These are phyloP conservation scores for Wickerhamiella azymoides DNA, from an alignment of 805 yeast genomes.

Conservation along the genomic window DNA sequence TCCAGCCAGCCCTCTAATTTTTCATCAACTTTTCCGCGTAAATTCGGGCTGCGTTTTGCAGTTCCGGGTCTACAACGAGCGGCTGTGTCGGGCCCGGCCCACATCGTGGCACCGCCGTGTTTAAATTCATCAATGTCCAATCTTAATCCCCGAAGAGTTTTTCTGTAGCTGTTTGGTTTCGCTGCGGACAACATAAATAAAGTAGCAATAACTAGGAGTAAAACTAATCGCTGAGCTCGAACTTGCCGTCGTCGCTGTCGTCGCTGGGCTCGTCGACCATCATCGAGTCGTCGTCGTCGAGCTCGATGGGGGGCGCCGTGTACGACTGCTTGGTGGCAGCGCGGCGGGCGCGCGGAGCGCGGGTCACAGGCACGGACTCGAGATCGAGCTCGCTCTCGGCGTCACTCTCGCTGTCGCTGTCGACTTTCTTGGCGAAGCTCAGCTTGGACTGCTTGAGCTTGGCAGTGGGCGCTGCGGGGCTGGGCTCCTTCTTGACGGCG, in stretches of 20 bases:
- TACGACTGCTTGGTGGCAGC: constrained; percentile 1
- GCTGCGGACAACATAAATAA: constrained; percentile 19
- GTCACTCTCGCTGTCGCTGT: constrained; percentile 9
- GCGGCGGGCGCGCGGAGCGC: neutral
- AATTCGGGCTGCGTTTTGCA: constrained; percentile 2
- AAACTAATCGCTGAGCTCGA: neutral
- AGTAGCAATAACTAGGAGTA: neutral
- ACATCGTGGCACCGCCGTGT: constrained; percentile 7
- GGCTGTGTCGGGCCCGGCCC: neutral
- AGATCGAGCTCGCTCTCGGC: constrained; percentile 8
- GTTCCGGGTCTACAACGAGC: neutral
- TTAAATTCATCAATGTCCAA: constrained; percentile 17
- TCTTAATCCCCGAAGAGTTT: constrained; percentile 21
- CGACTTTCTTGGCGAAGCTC: constrained; percentile 6
- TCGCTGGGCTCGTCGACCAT: neutral
- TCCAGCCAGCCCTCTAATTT: too few relatives aligned
- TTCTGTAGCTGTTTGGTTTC: constrained; percentile 19
- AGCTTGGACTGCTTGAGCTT: neutral
- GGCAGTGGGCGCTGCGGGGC: neutral
- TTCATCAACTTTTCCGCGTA: neutral
- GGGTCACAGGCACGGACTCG: neutral
- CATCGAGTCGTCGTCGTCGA: neutral
- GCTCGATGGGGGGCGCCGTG: neutral
- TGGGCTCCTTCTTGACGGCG: constrained; percentile 2
- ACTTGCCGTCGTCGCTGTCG: neutral